A percentile compares a stretch with the other conserved stretches of the same genome.
Evolutionary conservation across 495 filamentous ascomycete genomes (phyloP).

Genomic region (Talaromyces ruber): DNA sequence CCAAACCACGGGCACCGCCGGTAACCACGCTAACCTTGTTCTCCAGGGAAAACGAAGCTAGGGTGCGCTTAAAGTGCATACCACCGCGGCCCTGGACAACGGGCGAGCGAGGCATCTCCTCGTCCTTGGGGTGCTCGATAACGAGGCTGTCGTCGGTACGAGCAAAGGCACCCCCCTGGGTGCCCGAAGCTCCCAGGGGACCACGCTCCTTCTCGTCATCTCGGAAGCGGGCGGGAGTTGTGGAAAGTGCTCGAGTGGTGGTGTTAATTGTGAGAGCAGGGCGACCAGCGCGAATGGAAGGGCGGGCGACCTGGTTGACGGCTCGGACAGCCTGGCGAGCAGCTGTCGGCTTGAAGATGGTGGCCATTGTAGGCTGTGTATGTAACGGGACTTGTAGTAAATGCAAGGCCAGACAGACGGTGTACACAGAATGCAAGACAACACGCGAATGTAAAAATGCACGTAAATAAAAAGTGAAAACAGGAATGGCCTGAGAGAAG

Average conservation of each 20-base stretch:
- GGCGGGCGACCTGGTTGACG: conserved; percentile 14
- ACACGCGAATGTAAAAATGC: background rate
- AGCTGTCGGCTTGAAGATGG: conserved; percentile 26
- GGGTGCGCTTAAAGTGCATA: conserved; percentile 61
- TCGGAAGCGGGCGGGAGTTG: conserved; percentile 18
- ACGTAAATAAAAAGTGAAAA: background rate
- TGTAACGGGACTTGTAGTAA: background rate
- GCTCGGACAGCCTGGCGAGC: conserved; percentile 23
- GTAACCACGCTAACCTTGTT: conserved; percentile 72
- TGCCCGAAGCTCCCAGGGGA: conserved; percentile 20
- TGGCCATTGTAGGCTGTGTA: conserved; percentile 4
- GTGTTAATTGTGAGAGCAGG: conserved; percentile 7
- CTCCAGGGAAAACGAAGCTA: conserved; percentile 70
- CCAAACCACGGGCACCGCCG: conserved; percentile 77
- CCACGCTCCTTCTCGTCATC: conserved; percentile 25
- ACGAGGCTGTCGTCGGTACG: conserved; percentile 70
- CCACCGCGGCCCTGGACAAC: conserved; percentile 66
- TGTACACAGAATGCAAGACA: background rate
- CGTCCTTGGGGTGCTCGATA: conserved; percentile 67
- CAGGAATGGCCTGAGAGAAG: background rate
- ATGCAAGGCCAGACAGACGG: background rate
- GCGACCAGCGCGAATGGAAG: conserved; percentile 12
- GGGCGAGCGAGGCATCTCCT: conserved; percentile 52
- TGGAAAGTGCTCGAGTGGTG: conserved; percentile 20
- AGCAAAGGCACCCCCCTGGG: conserved; percentile 48